Conservation (phyloP, 192 early-diverging fungal species). For the Coemansia interrupta region DNA sequence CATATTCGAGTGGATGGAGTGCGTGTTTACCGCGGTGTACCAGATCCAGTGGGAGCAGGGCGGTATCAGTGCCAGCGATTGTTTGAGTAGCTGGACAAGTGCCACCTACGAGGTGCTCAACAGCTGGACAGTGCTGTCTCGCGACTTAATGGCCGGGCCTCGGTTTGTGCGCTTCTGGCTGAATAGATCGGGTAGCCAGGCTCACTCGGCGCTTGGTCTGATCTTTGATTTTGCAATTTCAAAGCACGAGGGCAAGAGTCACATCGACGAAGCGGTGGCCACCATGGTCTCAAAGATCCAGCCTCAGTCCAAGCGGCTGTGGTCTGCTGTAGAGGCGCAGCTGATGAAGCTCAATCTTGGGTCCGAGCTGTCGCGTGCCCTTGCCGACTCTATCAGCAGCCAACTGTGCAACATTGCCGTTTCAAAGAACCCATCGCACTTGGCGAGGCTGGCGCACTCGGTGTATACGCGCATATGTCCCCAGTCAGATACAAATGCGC, state of each 20-base stretch:
- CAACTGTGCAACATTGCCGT: constrained; percentile 15
- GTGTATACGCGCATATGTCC: constrained; percentile 33
- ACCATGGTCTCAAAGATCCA: constrained; percentile 5
- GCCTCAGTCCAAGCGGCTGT: constrained; percentile 22
- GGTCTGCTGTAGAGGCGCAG: constrained; percentile 34
- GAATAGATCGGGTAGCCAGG: constrained; percentile 12
- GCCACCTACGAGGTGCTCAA: constrained; percentile 26
- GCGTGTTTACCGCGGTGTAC: constrained; percentile 22
- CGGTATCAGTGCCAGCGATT: background rate
- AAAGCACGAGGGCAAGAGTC: background rate
- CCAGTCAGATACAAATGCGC: constrained; percentile 9
- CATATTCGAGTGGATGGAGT: constrained; percentile 30
- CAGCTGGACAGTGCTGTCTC: constrained; percentile 30
- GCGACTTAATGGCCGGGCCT: constrained; percentile 15
- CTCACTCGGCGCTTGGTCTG: constrained; percentile 25
- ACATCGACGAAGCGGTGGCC: background rate
- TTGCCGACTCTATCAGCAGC: constrained; percentile 21
- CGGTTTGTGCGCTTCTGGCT: constrained; percentile 43
- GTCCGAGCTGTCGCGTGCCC: constrained; percentile 25
- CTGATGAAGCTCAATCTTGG: constrained; percentile 15
- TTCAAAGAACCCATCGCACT: constrained; percentile 17
- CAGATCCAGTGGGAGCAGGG: constrained; percentile 15
- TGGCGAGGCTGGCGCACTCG: constrained; percentile 33
- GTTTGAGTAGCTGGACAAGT: constrained; percentile 7
- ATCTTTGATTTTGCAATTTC: constrained; percentile 34